A percentile compares a stretch with the other conserved stretches of the same genome.
Evolutionary conservation across 805 yeast genomes (phyloP).

Genomic region (Peterozyma xylosa): DNA sequence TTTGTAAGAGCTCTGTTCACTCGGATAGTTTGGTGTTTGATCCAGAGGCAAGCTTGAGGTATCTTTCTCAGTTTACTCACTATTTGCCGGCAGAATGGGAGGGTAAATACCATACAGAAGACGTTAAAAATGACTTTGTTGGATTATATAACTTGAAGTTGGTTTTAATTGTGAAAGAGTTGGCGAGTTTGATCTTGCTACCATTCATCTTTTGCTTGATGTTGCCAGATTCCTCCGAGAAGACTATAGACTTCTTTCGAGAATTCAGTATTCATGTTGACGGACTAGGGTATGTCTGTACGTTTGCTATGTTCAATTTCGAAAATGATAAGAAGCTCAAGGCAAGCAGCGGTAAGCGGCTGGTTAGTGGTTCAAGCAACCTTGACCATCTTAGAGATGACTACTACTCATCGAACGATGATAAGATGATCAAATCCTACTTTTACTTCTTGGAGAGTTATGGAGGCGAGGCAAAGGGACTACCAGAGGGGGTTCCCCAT

Average conservation of each 20-base stretch:
- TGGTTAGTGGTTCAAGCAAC: conserved; percentile 10
- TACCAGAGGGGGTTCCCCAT: background rate
- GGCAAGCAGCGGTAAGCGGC: conserved; percentile 13
- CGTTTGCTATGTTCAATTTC: conserved; percentile 86
- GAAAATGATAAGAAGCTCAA: conserved; percentile 47
- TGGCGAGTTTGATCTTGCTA: conserved; percentile 72
- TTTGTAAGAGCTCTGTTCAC: conserved; percentile 64
- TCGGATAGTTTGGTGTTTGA: conserved; percentile 69
- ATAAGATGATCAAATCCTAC: conserved; percentile 88
- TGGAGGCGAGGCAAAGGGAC: conserved; percentile 35
- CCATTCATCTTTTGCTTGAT: conserved; percentile 89
- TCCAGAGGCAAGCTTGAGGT: conserved; percentile 79
- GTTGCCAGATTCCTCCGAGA: conserved; percentile 63
- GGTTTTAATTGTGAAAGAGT: conserved; percentile 63
- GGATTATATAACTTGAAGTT: conserved; percentile 68
- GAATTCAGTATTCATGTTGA: conserved; percentile 88
- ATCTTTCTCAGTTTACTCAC: conserved; percentile 83
- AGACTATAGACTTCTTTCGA: conserved; percentile 83
- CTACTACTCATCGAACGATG: conserved; percentile 52
- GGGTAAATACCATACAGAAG: conserved; percentile 74
- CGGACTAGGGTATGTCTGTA: conserved; percentile 91
- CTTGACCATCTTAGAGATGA: conserved; percentile 26
- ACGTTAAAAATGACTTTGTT: conserved; percentile 79
- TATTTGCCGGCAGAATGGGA: conserved; percentile 86
- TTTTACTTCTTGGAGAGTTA: conserved; percentile 83